phyloP scores from a whole-genome alignment of 768 basidiomycete genomes.

The Macrolepiota fuliginosa region DNA sequence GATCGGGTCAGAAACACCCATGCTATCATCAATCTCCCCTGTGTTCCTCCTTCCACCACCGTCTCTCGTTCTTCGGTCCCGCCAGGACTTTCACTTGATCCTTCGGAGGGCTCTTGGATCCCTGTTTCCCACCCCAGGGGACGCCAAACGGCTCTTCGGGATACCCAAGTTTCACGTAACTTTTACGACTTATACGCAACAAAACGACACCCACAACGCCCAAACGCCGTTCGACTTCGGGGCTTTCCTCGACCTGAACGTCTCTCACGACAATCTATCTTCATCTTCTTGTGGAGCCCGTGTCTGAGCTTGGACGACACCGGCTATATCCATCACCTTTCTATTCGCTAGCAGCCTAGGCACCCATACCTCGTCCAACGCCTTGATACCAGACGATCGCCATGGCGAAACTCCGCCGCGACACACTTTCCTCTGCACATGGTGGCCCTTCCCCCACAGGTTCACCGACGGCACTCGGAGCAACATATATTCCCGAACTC shows the following conservation, averaged over 20 bases:
- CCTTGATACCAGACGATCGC: constrained; percentile 7
- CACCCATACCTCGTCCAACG: constrained; percentile 2
- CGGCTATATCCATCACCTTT: background rate
- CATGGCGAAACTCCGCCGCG: constrained; percentile 50
- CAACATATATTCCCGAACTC: constrained; percentile 20
- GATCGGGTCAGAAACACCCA: no score
- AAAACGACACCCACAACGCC: background rate
- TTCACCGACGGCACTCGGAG: background rate
- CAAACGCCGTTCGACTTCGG: background rate
- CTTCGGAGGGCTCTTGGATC: background rate
- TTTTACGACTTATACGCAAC: background rate
- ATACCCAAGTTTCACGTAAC: background rate
- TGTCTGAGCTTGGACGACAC: background rate
- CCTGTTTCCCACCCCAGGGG: background rate
- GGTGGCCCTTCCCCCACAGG: background rate
- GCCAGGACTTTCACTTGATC: background rate
- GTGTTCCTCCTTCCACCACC: background rate
- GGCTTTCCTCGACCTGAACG: background rate
- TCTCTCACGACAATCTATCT: constrained; percentile 1
- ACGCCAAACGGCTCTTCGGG: background rate
- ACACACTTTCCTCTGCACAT: constrained; percentile 22
- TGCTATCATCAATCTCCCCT: no score
- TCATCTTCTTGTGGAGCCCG: background rate
- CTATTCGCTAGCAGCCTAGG: background rate
- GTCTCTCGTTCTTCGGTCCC: background rate